phyloP scores from a whole-genome alignment of 176 grass and related monocot genomes.

The Hordeum vulgare region DNA sequence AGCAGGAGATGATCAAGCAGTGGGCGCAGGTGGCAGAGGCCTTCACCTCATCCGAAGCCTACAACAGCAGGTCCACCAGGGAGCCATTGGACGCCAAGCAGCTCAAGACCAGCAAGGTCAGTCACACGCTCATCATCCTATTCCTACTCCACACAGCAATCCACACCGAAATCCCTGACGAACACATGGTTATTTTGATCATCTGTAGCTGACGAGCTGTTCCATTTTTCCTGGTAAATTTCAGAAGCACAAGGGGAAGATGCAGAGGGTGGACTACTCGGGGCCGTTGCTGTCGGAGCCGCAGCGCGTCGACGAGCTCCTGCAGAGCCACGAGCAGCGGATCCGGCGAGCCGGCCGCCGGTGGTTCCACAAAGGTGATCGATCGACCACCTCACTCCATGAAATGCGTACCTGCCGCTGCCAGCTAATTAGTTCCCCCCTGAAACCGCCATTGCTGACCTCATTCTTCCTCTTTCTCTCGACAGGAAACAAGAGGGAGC shows the following conservation, averaged over 20 bases:
- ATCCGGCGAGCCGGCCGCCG: conserved; percentile 52
- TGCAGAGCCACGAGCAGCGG: conserved; percentile 68
- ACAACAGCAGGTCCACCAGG: conserved; percentile 20
- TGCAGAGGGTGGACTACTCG: conserved; percentile 51
- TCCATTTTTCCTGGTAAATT: background rate
- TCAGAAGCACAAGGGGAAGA: conserved; percentile 50
- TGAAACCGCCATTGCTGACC: background rate
- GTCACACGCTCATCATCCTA: background rate
- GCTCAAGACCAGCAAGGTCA: conserved; percentile 34
- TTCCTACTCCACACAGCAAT: too few species aligned
- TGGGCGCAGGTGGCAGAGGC: conserved; percentile 55
- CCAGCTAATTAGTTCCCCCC: background rate
- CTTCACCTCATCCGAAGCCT: conserved; percentile 31
- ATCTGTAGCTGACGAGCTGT: background rate
- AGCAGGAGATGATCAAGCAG: conserved; percentile 63
- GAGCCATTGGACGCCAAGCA: conserved; percentile 26
- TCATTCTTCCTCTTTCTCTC: conserved; percentile 1
- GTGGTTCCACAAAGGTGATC: conserved; percentile 73
- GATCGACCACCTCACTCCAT: background rate
- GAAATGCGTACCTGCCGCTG: background rate
- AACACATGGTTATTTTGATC: background rate
- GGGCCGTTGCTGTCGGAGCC: conserved; percentile 59
- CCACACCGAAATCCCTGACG: background rate
- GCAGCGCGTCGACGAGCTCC: conserved; percentile 62
- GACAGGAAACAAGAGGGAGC: conserved; percentile 32